Evolutionary conservation across 2,329 filamentous ascomycete genomes (phyloP).

Genomic region (Hymenoscyphus albidus): DNA sequence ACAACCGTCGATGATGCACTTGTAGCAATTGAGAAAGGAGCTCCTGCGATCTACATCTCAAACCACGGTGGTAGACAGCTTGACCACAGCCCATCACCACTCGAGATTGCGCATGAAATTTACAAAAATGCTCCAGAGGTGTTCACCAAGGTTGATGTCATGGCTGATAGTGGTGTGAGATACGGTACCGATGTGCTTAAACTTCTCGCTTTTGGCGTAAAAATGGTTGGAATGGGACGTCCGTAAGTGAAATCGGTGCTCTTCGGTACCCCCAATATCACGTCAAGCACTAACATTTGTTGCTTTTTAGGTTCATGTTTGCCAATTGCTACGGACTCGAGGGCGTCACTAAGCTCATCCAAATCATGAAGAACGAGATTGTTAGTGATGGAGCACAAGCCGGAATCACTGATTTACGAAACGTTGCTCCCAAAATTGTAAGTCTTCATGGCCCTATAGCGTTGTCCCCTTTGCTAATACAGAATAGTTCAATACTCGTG

Average conservation of each 20-base stretch:
- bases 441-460: not conserved
- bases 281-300: not conserved
- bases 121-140: slow-evolving; percentile 33
- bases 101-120: slow-evolving; percentile 57
- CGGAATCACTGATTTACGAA: slow-evolving; percentile 5
- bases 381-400: slow-evolving; percentile 6
- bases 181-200: slow-evolving; percentile 56
- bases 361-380: slow-evolving; percentile 41
- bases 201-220: slow-evolving; percentile 55
- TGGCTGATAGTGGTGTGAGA: slow-evolving; percentile 57
- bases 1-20: slow-evolving; percentile 38
- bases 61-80: slow-evolving; percentile 58
- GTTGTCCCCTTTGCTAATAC: not conserved
- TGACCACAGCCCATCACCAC: slow-evolving; percentile 53
- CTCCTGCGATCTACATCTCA: slow-evolving; percentile 47
- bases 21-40: slow-evolving; percentile 33
- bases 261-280: no score
- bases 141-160: slow-evolving; percentile 42
- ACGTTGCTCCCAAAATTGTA: slow-evolving; percentile 4
- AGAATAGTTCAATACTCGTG: not conserved
- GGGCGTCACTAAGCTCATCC: slow-evolving; percentile 44
- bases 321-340: slow-evolving; percentile 45
- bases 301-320: slow-evolving; percentile 46
- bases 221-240: slow-evolving; percentile 57
- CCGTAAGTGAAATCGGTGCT: slow-evolving; percentile 14